A percentile compares a stretch with the other conserved stretches of the same genome.
phyloP scores from a whole-genome alignment of 1,139 yeast genomes.

The Hanseniaspora sp. region DNA sequence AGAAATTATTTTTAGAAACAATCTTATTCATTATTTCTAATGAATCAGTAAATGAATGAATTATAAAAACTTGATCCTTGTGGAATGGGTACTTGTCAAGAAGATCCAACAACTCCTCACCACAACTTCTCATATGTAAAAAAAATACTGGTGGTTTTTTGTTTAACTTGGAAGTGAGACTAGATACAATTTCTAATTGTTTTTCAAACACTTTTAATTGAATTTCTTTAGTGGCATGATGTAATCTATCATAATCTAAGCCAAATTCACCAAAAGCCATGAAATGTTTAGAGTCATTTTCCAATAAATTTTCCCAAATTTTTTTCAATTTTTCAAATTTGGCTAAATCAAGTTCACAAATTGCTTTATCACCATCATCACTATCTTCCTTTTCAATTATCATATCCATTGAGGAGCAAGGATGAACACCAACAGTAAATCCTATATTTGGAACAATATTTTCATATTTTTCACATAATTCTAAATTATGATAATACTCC shows the following conservation, averaged over 20 bases:
- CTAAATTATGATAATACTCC: constrained; percentile 47
- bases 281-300: constrained; percentile 40
- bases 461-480: constrained; percentile 30
- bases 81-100: constrained; percentile 20
- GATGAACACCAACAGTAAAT: constrained; percentile 89
- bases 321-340: constrained; percentile 34
- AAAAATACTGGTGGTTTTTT: constrained; percentile 64
- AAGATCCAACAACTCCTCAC: constrained; percentile 37
- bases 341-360: background rate
- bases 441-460: constrained; percentile 31
- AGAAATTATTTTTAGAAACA: constrained; percentile 36
- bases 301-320: constrained; percentile 41
- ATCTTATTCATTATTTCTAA: constrained; percentile 45
- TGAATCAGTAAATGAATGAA: constrained; percentile 90
- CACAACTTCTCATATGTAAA: constrained; percentile 82
- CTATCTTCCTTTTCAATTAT: constrained; percentile 23
- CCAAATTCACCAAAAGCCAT: constrained; percentile 86
- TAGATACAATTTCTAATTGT: constrained; percentile 40
- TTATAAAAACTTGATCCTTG: constrained; percentile 41
- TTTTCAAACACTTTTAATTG: constrained; percentile 57
- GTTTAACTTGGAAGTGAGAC: constrained; percentile 41
- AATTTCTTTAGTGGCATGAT: constrained; percentile 55
- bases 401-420: constrained; percentile 69
- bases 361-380: constrained; percentile 19
- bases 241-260: constrained; percentile 79